Evolutionary conservation across 2,329 filamentous ascomycete species (phyloP).

Genomic region (Parastagonospora nodorum): DNA sequence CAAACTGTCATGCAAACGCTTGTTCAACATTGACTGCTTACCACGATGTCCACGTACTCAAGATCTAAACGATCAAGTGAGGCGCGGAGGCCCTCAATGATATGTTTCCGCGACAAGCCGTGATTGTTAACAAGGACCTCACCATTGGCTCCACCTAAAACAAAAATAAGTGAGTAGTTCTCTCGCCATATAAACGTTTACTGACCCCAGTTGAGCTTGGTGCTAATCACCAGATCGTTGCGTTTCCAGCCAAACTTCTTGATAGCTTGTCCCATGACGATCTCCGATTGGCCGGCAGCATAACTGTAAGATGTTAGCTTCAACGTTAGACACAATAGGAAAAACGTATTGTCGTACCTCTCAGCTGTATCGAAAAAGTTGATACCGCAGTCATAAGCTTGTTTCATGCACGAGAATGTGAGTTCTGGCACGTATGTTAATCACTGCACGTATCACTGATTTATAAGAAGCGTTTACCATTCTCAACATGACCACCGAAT

Average conservation of each 20-base stretch:
- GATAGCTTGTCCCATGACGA: conserved; percentile 61
- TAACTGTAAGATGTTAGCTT: conserved; percentile 36
- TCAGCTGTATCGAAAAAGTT: conserved; percentile 39
- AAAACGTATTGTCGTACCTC: not conserved
- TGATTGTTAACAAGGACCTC: conserved; percentile 64
- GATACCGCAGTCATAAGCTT: conserved; percentile 61
- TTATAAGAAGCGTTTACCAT: conserved; percentile 52
- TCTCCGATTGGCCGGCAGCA: conserved; percentile 58
- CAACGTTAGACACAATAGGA: not conserved
- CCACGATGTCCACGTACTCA: conserved; percentile 69
- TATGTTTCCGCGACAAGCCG: conserved; percentile 71
- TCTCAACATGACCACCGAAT: conserved; percentile 69
- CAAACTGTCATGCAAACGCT: too few species aligned
- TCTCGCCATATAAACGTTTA: too few species aligned
- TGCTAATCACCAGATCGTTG: conserved; percentile 52
- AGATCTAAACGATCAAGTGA: conserved; percentile 64
- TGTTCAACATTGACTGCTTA: too few species aligned
- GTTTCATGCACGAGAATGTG: conserved; percentile 60
- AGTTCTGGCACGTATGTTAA: conserved; percentile 47
- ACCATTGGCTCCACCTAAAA: conserved; percentile 54
- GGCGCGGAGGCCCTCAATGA: conserved; percentile 68
- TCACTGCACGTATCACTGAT: not conserved
- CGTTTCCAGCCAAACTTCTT: conserved; percentile 62
- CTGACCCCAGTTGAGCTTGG: conserved; percentile 56
- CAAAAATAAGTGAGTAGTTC: not conserved